Evolutionary conservation across 202 grass and related monocot species (phyloP).

Genomic region (Panicum virgatum): DNA sequence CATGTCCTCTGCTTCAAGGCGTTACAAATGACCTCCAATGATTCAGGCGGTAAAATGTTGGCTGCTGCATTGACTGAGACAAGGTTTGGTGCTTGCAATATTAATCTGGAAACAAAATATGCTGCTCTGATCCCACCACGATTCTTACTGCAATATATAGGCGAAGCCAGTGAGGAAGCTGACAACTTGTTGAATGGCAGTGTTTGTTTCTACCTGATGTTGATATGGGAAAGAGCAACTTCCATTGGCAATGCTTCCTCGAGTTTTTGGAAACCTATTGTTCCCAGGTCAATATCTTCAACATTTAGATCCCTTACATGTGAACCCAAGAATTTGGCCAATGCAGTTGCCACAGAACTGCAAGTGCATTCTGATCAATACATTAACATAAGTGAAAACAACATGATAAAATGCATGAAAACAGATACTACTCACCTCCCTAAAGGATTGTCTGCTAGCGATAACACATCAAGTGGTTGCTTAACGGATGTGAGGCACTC

Average conservation of each 20-base stretch:
- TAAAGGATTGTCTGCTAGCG: conserved; percentile 74
- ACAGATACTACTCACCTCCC: conserved; percentile 57
- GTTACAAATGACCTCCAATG: conserved; percentile 63
- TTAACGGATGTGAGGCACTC: conserved; percentile 55
- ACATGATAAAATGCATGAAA: conserved; percentile 15
- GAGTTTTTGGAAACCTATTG: conserved; percentile 68
- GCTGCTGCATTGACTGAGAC: conserved; percentile 64
- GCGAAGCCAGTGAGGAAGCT: neutral
- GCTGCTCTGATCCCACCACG: conserved; percentile 75
- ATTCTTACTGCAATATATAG: conserved; percentile 71
- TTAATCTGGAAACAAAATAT: conserved; percentile 63
- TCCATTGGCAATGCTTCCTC: conserved; percentile 58
- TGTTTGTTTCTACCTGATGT: conserved; percentile 66
- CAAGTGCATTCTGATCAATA: conserved; percentile 32
- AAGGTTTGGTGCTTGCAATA: conserved; percentile 65
- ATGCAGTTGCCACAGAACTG: conserved; percentile 60
- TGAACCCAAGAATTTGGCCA: conserved; percentile 78
- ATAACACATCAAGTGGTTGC: conserved; percentile 69
- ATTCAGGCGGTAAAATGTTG: conserved; percentile 80
- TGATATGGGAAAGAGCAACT: conserved; percentile 60
- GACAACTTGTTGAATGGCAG: neutral
- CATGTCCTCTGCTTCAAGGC: conserved; percentile 49
- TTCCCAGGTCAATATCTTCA: conserved; percentile 74
- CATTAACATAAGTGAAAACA: neutral
- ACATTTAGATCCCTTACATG: conserved; percentile 68